Evolutionary conservation across 2,329 filamentous ascomycete genomes (phyloP), one percentile per base, ranked within the genome.

Genomic region (Alternaria gaisen): DNA sequence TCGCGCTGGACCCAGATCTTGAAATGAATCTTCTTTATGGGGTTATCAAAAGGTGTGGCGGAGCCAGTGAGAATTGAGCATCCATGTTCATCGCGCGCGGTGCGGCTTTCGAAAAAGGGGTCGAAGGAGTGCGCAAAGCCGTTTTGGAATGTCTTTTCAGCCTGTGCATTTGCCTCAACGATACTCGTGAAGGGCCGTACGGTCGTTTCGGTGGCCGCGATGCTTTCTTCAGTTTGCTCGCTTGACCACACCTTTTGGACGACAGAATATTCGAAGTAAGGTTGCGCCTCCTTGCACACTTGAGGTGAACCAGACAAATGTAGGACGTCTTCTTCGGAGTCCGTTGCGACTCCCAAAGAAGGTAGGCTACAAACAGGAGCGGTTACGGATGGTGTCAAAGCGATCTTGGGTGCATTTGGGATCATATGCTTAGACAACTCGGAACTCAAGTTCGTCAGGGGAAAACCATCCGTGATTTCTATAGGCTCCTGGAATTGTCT

Each of bases 231-330:
- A 20, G 26, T 32, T 2, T 54, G 57, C 14, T 30, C 16, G 18
- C 38, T 42, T 7, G 38, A 48, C 66, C 69, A 71, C 0, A 60
- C n/a, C 16, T 63, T 70, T 20, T 72, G 64, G 10, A 62, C 64
- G 9, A 73, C 36, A 0, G 64, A 60, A 53, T 73, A 75, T 24
- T 74, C 68, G 18, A 72, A 73, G 44, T 70, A 74, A 5, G 68
- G 54, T n/a, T 70, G 63, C 26, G 66, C 61, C 26, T 53, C 48
- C 18, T 43, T 18, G 24, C 47, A 42, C 22, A 41, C 14, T 5
- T 28, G 12, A 7, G 30, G 11, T 20, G n/a, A 38, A 14, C 18
- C 30, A 42, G 56, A 26, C 6, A 52, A 42, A 24, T 11, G 5
- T 8, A 51, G 24, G 26, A 34, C 10, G 10, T 36, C 14, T 1